Evolutionary conservation across 2,329 filamentous ascomycete genomes (phyloP), one percentile per base, ranked within the genome.

Genomic region (Stachybotrys chlorohalonatus): DNA sequence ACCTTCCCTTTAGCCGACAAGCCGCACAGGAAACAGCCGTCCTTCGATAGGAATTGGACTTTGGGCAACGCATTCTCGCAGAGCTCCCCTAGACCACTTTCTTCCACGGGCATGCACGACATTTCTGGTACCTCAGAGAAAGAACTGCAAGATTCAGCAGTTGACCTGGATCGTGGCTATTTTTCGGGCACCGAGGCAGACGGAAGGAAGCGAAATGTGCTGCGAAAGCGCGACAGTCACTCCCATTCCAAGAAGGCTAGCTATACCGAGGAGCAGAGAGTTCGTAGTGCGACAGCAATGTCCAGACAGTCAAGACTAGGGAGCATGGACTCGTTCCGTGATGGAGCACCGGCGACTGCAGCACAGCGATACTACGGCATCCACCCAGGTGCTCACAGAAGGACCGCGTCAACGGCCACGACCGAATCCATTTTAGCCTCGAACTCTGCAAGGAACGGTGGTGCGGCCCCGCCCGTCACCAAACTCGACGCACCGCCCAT

Each of bases 171-270:
- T 64, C 83, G 90, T 42, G 93, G 92, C 30, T 97, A 97, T 69
- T 96, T 96, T 66, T 96, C 93, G 7, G 90, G 92, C 3, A 88
- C 87, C 15, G 93, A 97, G 64, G 77, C 85, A 11, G 91, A 96
- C 59, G 82, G 82, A 48, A 83, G 87, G 55, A 84, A 82, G 62
- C 82, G 89, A 49, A 95, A 90, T 66, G 77, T 94, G 50, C 75
- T 96, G 59, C 90, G 89, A 69, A 95, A 94, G 73, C 85, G 89
- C 55, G 82, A 84, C 56, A 85, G 82, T 58, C 70, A 55, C 51
- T 74, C 71, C 31, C 83, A 90, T 68, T 85, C 86, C 45, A 80
- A 85, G 50, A 86, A 88, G 61, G 83, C 87, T 11, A 95, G 89
- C 70, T 87, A 90, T 65, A 78, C 85, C 6, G 88, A 92, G 53